Evolutionary conservation across 257 asterid species (phyloP), one percentile per base, ranked within the genome.

Genomic region (Scutellaria minor): DNA sequence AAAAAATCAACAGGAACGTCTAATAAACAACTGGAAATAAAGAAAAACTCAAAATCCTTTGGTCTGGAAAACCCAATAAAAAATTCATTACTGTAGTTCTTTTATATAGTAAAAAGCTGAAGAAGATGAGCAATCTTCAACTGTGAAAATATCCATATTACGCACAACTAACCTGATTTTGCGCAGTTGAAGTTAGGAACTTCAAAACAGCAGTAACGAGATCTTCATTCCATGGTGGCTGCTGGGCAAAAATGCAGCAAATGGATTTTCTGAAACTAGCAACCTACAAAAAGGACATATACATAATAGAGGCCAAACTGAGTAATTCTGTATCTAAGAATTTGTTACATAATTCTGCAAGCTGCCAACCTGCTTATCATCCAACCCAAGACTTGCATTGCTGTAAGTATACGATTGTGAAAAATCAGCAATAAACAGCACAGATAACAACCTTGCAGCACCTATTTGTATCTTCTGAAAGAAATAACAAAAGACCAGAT

Each of bases 381-480:
- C 95, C 86, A 95, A 87, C 76, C 92, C 87, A 64, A 95, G 88
- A 82, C 84, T 81, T 64, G 84, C 85, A 77, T 86, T 86, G 80
- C 76, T 80, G 80, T 79, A 73, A 39, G 83, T 75, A 65, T 59
- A 81, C 50, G 87, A 82, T 39, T 84, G 85, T 48, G 85, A 80
- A 70, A 77, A 79, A 76, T 85, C 95, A 53, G 79, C 74, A 75
- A 71, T 65, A 77, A 90, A 90, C 74, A 92, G 78, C 72, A 73
- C 76, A 54, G 95, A 88, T 55, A 92, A 86, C 89, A 95, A 81
- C 78, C 87, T 90, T 74, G 91, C 88, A 9, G 96, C 92, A 75
- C 87, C 83, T 41, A 81, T 60, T 83, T 90, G 99, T 76, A 92
- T 87, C 77, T 74, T 84, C 99, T 94, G 93, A 78, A 83, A 14